phyloP scores from a whole-genome alignment of 257 asterid genomes.

The Ocimum tenuiflorum region DNA sequence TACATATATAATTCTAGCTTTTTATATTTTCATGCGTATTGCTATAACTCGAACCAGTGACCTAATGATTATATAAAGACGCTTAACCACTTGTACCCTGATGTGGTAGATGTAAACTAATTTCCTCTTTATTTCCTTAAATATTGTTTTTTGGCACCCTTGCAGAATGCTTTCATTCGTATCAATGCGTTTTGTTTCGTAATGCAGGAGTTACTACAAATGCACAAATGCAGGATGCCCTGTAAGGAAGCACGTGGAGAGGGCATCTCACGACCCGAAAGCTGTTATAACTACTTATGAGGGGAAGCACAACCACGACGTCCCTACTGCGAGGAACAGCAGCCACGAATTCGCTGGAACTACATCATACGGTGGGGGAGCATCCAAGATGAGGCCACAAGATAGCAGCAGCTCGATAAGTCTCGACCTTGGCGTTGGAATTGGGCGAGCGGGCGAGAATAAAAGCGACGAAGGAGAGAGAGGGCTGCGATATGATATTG shows the following conservation, averaged over 20 bases:
- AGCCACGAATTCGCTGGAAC: slow-evolving; percentile 58
- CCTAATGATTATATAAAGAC: too few species aligned
- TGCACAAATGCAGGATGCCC: slow-evolving; percentile 90
- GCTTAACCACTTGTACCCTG: too few species aligned
- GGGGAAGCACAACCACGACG: slow-evolving; percentile 93
- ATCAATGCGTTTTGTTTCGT: not conserved
- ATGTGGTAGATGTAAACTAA: not conserved
- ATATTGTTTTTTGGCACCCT: too few species aligned
- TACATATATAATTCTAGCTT: too few species aligned
- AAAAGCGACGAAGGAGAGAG: slow-evolving; percentile 32
- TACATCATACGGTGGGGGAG: slow-evolving; percentile 32
- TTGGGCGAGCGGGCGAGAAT: slow-evolving; percentile 29
- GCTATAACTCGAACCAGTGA: too few species aligned
- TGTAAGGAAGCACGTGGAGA: slow-evolving; percentile 91
- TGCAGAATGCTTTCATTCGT: too few species aligned
- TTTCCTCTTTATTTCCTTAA: not conserved
- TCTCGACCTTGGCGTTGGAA: slow-evolving; percentile 89
- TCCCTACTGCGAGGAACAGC: slow-evolving; percentile 63
- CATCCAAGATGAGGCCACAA: slow-evolving; percentile 42
- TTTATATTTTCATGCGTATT: too few species aligned
- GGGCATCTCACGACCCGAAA: slow-evolving; percentile 95
- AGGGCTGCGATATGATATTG: slow-evolving; percentile 41
- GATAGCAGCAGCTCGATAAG: slow-evolving; percentile 40
- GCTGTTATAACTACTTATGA: slow-evolving; percentile 95
- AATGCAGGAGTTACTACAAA: slow-evolving; percentile 90